Evolutionary conservation across 257 asterid genomes (phyloP), one percentile per base, ranked within the genome.

Genomic region (Orobanche coerulescens): DNA sequence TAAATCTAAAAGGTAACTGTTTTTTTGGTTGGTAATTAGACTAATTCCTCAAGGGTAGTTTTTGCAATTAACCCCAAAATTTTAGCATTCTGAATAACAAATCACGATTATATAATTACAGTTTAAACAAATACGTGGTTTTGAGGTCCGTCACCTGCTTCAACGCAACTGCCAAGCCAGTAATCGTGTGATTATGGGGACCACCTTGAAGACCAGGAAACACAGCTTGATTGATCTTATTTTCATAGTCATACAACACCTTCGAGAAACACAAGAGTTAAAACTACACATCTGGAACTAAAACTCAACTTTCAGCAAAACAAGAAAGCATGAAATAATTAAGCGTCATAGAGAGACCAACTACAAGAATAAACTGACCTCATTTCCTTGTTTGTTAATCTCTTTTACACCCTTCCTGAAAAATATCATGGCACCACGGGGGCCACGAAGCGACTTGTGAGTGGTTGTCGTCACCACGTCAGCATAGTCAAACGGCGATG

Each of bases 161-260:
- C 66, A 93, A 68, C 9, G 98, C 98, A 57, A 89, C 97, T 28
- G 98, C 98, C 80, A 93, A 72, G 42, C 94, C 98, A 18, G 95
- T 78, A 58, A 89, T 93, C 16, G 98, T 93, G 82, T 93, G 98
- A 69, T 93, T 89, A 81, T 93, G 98, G 25, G 96, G 97, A 19
- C 97, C 97, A 15, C 98, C 98, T 80, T 93, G 99, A 75, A 93
- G 97, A 60, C 99, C 99, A n/a, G 99, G 99, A 74, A 93, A 93
- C 50, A 93, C 99, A 28, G 99, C 95, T 81, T 89, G 97, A 62
- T 93, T 93, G 79, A 93, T 89, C 72, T 76, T 86, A 61, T 93
- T 97, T 75, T 93, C 99, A 57, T 61, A 86, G 80, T 93, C 96
- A 67, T 89, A 93, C 80, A 86, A 48, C 60, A 92, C 96, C 98